These are phyloP conservation scores for Saccharomycopsis javanensis DNA, from an alignment of 805 yeast species.

Conservation along the genomic window DNA sequence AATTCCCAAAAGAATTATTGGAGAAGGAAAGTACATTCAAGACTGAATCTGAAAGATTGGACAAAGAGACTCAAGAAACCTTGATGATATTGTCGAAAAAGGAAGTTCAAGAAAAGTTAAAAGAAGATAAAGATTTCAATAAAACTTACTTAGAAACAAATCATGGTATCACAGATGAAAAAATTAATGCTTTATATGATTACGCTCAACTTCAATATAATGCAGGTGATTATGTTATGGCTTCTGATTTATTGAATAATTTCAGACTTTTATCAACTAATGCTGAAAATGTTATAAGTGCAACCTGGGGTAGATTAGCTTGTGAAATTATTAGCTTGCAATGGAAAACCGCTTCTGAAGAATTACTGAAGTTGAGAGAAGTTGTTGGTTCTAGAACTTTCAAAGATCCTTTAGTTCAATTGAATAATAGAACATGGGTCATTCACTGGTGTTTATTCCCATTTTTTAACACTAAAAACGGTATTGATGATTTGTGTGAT, in stretches of 20 bases:
- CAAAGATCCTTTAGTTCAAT: constrained; percentile 45
- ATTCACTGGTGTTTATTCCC: constrained; percentile 64
- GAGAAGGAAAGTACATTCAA: constrained; percentile 34
- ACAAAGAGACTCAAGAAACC: constrained; percentile 36
- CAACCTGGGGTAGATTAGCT: constrained; percentile 65
- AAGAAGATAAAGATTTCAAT: constrained; percentile 48
- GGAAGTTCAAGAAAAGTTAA: constrained; percentile 42
- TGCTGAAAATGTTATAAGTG: constrained; percentile 39
- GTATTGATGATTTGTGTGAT: constrained; percentile 46
- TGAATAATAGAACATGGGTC: constrained; percentile 57
- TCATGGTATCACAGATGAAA: constrained; percentile 38
- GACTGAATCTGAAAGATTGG: constrained; percentile 30
- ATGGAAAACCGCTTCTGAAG: constrained; percentile 45
- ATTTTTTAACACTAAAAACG: constrained; percentile 40
- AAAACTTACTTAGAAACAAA: constrained; percentile 35
- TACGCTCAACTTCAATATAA: constrained; percentile 55
- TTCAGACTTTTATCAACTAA: constrained; percentile 47
- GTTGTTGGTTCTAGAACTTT: constrained; percentile 46
- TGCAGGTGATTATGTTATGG: constrained; percentile 52
- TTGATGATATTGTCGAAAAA: constrained; percentile 37
- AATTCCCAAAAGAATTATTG: constrained; percentile 33
- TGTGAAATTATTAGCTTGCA: constrained; percentile 45
- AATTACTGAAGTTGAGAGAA: constrained; percentile 45
- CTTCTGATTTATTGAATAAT: constrained; percentile 48
- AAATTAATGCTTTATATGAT: constrained; percentile 42